A percentile compares a stretch with the other conserved stretches of the same genome.
These are phyloP conservation scores for Coemansia sp. DNA, from an alignment of 192 early-diverging fungal genomes.

Conservation along the genomic window DNA sequence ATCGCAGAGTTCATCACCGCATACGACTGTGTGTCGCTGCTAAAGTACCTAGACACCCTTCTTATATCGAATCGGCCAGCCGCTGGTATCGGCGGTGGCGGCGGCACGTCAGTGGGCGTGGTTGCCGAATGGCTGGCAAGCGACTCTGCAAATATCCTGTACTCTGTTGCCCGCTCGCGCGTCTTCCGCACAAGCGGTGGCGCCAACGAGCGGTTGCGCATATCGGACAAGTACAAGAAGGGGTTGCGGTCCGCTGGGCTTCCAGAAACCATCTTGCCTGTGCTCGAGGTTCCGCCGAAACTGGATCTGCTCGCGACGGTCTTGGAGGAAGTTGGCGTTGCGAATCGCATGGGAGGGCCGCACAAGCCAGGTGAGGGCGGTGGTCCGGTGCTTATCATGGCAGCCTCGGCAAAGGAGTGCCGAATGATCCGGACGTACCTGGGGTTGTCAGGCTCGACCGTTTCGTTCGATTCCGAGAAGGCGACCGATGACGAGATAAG, in stretches of 20 bases:
- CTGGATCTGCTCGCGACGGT: conserved; percentile 72
- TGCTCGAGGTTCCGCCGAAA: conserved; percentile 92
- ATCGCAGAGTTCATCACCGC: conserved; percentile 73
- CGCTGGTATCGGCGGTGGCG: conserved; percentile 22
- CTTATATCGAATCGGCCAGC: conserved; percentile 58
- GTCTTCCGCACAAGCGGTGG: conserved; percentile 38
- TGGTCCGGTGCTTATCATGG: conserved; percentile 38
- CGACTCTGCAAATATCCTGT: conserved; percentile 83
- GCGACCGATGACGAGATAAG: neutral
- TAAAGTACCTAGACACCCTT: conserved; percentile 83
- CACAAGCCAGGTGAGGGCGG: neutral
- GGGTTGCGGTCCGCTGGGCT: conserved; percentile 55
- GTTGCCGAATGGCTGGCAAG: conserved; percentile 78
- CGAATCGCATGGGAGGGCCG: conserved; percentile 7
- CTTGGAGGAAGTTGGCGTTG: conserved; percentile 69
- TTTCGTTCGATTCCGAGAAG: neutral
- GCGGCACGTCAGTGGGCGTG: conserved; percentile 19
- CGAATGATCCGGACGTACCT: conserved; percentile 28
- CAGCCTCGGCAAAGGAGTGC: conserved; percentile 24
- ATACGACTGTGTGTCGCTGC: conserved; percentile 88
- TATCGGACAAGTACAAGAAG: neutral
- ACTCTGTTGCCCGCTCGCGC: conserved; percentile 58
- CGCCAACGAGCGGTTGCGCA: conserved; percentile 7
- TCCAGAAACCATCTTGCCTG: conserved; percentile 66
- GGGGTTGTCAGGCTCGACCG: neutral